Base-by-base conservation (phyloP, 176 grass and related monocot species). In the Echinochloa phyllopogon region DNA sequence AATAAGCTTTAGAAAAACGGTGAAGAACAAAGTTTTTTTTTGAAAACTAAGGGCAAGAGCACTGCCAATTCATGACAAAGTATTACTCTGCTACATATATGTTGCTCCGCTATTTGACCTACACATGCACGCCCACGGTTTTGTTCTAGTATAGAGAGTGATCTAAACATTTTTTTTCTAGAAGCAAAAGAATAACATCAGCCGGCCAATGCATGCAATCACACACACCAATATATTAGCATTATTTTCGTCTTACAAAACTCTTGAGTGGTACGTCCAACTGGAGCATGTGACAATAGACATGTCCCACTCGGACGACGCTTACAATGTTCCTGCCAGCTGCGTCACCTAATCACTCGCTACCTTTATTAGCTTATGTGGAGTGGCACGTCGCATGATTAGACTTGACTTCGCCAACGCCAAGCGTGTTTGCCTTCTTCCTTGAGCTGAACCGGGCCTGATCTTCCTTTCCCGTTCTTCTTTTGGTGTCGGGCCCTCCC, bases 361-460 rank as follows among this genome's bases (percentile, higher is more conserved):
- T 16, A 71, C 4, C 40, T 69, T 44, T 44, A 69, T 66, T 66
- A 42, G 7, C 65, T 43, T 11, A 45, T 48, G 37, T 41, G 64
- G 15, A 40, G 64, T 40, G 63, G 63, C 63, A 39, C 63, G 33
- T 65, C 63, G 15, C 41, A 69, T 49, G 78, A 82, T 50, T 68
- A 42, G 50, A 15, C 27, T 52, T 33, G 29, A 33, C 29, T 33
- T 33, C 29, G 68, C 24, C 76, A 44, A 45, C 29, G 68, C 24
- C 76, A 44, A 45, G 21, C 62, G 29, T 86, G 72, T 56, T 44
- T 2, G 18, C 29, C 36, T 65, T 41, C 52, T n/a, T 24, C 5
- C 6, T 9, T 60, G 38, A 60, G 38, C 40, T 17, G 11, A 37
- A 62, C 16, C 12, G 69, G 51, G 6, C 85, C 45, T 25, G 15